A percentile compares a stretch with the other conserved stretches of the same genome.
These are phyloP conservation scores for Cicer judaicum DNA, from an alignment of 306 rosid genomes.

Conservation along the genomic window DNA sequence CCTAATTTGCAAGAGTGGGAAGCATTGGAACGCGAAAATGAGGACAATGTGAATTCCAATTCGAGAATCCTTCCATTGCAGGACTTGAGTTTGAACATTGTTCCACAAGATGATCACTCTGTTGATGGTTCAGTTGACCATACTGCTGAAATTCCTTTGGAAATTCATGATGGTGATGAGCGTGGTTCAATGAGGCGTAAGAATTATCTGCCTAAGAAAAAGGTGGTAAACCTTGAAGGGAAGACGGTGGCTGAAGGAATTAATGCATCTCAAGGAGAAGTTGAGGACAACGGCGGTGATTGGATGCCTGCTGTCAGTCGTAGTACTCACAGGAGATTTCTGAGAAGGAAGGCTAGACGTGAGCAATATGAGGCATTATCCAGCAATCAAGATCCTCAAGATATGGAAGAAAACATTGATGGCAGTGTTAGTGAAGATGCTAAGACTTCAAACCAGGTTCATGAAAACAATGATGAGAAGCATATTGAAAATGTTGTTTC, in stretches of 20 bases:
- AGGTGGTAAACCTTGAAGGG: constrained; percentile 74
- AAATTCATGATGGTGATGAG: constrained; percentile 51
- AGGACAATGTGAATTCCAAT: constrained; percentile 49
- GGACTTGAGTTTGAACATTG: constrained; percentile 69
- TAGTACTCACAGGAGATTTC: constrained; percentile 83
- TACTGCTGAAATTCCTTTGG: constrained; percentile 47
- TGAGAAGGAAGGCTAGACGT: constrained; percentile 83
- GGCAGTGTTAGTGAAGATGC: constrained; percentile 46
- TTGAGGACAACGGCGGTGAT: constrained; percentile 67
- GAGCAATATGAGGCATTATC: constrained; percentile 55
- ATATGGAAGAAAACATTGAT: constrained; percentile 47
- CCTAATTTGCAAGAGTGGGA: constrained; percentile 92
- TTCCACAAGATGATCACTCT: constrained; percentile 54
- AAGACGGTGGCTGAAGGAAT: constrained; percentile 76
- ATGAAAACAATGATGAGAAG: constrained; percentile 40
- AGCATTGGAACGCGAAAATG: constrained; percentile 65
- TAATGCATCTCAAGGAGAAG: constrained; percentile 81
- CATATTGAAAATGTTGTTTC: constrained; percentile 43
- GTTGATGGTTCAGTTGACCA: constrained; percentile 51
- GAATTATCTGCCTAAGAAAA: constrained; percentile 63
- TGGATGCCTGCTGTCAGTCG: constrained; percentile 94
- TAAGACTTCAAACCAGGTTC: constrained; percentile 44
- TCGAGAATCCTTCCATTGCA: constrained; percentile 83
- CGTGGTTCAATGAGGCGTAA: constrained; percentile 47
- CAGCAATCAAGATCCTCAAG: constrained; percentile 55